Base-by-base conservation (phyloP, 352 stramenopile species). In the Globisporangium emineosum region DNA sequence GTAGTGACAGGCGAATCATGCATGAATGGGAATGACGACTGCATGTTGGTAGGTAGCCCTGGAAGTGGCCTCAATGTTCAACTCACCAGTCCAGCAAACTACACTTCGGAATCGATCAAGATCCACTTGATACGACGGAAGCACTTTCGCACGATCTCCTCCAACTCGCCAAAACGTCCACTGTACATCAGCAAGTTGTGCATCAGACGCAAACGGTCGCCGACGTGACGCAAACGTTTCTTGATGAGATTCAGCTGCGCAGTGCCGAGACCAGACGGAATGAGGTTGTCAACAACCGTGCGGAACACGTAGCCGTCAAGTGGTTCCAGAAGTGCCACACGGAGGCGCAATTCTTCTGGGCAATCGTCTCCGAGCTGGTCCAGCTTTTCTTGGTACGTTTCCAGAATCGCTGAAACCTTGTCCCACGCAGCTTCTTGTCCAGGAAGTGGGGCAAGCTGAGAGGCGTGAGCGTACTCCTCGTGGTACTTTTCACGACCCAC, bases 111-210 rank as follows among this genome's bases (percentile, higher is more conserved):
- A 64, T 97, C 89, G 65, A 94, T 94, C 32, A 97, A 76, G 72
- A 97, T 97, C 87, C 89, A 97, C 72, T 94, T 96, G 73, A 97
- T 94, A 65, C 89, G 88, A 62, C 86, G 85, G 75, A 95, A 97
- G 78, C 85, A 94, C 72, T 97, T 97, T 42, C 89, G 88, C 57
- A 97, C 87, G 53, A 97, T 94, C 64, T 96, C 86, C 62, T 95
- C 86, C 35, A 97, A 69, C 45, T 90, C 73, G 30, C 85, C 83
- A 67, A 83, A 95, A 43, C 89, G 85, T 30, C 86, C 84, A 53
- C 83, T 93, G 74, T 93, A 89, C 81, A 94, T 94, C 65, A 97
- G 81, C 70, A 95, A 71, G 74, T 96, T 97, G 70, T 94, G 86
- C 80, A 94, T 94, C 57, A 96, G 71, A 42, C 88, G 81, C 17